These are phyloP conservation scores for Dentipellis fragilis DNA, from an alignment of 768 basidiomycete genomes.

Conservation along the genomic window DNA sequence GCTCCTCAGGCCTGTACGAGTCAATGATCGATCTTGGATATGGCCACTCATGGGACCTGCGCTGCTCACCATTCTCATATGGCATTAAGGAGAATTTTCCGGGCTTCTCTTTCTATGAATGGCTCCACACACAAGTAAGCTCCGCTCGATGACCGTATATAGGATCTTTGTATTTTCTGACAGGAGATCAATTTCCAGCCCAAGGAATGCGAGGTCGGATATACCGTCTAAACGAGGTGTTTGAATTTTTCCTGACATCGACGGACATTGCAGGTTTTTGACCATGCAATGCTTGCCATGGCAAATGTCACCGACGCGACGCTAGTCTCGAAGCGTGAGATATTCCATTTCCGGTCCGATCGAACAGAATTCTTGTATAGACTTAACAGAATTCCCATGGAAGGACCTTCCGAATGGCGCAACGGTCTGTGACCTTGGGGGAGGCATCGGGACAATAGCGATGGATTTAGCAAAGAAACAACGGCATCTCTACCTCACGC, in stretches of 20 bases:
- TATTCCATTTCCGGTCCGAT: neutral
- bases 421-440: slow-evolving; percentile 21
- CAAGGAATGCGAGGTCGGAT: neutral
- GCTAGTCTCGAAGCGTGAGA: neutral
- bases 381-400: slow-evolving; percentile 18
- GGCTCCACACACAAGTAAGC: neutral
- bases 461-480: slow-evolving; percentile 17
- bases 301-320: neutral
- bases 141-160: neutral
- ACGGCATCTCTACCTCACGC: slow-evolving; percentile 18
- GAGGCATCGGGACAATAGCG: slow-evolving; percentile 21
- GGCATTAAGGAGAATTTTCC: neutral
- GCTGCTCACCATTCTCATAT: slow-evolving; percentile 11
- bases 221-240: neutral
- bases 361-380: neutral
- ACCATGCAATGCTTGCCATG: neutral
- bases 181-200: neutral
- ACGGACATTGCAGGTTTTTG: neutral
- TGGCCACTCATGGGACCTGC: slow-evolving; percentile 15
- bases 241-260: too few relatives aligned
- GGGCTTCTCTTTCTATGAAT: neutral
- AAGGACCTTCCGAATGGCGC: slow-evolving; percentile 8
- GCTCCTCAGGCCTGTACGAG: slow-evolving; percentile 14
- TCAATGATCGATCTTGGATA: slow-evolving; percentile 17
- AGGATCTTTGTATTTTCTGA: neutral